These are phyloP conservation scores for Torulaspora gathmanii DNA, from an alignment of 805 yeast species.

Conservation along the genomic window DNA sequence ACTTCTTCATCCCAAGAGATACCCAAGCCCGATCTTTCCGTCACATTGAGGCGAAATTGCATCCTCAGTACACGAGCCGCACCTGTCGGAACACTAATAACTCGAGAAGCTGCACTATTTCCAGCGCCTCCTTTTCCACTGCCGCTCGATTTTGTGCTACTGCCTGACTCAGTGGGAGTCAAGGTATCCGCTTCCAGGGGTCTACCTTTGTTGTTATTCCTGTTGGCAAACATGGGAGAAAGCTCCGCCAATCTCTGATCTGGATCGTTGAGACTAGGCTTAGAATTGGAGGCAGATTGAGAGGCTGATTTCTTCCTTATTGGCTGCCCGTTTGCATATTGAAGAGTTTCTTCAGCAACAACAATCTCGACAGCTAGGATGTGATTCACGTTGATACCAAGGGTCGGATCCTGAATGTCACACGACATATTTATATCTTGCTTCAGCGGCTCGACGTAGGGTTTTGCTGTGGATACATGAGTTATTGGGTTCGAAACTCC, in stretches of 20 bases:
- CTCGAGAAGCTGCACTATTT: slow-evolving; percentile 11
- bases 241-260: slow-evolving; percentile 43
- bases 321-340: slow-evolving; percentile 36
- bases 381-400: slow-evolving; percentile 76
- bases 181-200: slow-evolving; percentile 25
- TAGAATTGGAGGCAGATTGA: background rate
- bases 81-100: slow-evolving; percentile 79
- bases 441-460: slow-evolving; percentile 25
- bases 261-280: slow-evolving; percentile 15
- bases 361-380: slow-evolving; percentile 77
- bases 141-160: slow-evolving; percentile 8
- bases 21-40: slow-evolving; percentile 92
- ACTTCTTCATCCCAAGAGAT: slow-evolving; percentile 99
- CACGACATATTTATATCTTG: slow-evolving; percentile 54
- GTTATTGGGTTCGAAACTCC: slow-evolving; percentile 45
- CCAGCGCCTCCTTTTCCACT: slow-evolving; percentile 8
- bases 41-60: slow-evolving; percentile 81
- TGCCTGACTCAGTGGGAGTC: slow-evolving; percentile 16
- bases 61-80: slow-evolving; percentile 90
- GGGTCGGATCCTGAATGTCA: slow-evolving; percentile 74
- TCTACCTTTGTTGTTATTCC: slow-evolving; percentile 23
- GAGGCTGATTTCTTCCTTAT: slow-evolving; percentile 15
- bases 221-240: slow-evolving; percentile 42
- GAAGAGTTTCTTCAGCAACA: slow-evolving; percentile 85
- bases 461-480: slow-evolving; percentile 41